A percentile compares a stretch with the other conserved stretches of the same genome.
phyloP scores from a whole-genome alignment of 805 yeast genomes.

The Zygosaccharomyces pseudorouxii region DNA sequence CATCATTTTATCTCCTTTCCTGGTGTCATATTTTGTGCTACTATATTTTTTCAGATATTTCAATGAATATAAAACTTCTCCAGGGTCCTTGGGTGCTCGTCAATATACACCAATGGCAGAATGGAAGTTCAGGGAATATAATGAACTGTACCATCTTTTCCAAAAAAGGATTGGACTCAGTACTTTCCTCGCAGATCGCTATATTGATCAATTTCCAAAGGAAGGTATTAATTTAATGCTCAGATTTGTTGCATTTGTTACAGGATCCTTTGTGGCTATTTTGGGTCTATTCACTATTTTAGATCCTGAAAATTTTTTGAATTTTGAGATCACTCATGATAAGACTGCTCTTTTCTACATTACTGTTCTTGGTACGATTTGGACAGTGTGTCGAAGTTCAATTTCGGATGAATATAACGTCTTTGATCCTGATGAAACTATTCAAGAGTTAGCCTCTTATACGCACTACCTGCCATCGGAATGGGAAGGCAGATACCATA shows the following conservation, averaged over 20 bases:
- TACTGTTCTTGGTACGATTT: conserved; percentile 79
- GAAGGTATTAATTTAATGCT: conserved; percentile 55
- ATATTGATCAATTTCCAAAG: conserved; percentile 88
- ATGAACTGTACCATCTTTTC: conserved; percentile 88
- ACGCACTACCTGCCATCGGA: conserved; percentile 86
- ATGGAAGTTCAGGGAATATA: conserved; percentile 92
- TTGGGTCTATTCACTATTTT: conserved; percentile 69
- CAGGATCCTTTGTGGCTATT: conserved; percentile 88
- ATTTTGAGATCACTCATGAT: conserved; percentile 80
- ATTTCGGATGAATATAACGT: conserved; percentile 60
- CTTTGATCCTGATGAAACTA: conserved; percentile 91
- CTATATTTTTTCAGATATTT: conserved; percentile 86
- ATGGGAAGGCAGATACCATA: conserved; percentile 84
- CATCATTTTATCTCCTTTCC: conserved; percentile 76
- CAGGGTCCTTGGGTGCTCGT: conserved; percentile 73
- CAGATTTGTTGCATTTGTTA: conserved; percentile 63
- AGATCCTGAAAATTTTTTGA: conserved; percentile 87
- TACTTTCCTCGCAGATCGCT: conserved; percentile 71
- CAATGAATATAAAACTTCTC: conserved; percentile 86
- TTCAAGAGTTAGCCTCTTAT: conserved; percentile 71
- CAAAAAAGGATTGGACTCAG: conserved; percentile 73
- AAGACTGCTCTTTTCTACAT: conserved; percentile 82
- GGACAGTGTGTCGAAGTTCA: conserved; percentile 76
- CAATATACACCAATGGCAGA: conserved; percentile 93
- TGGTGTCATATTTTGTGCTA: conserved; percentile 75